Percentiles rank a stretch among this genome's conserved stretches.
Evolutionary conservation across 345 rosid genomes (phyloP).

Genomic region (Camelina neglecta): DNA sequence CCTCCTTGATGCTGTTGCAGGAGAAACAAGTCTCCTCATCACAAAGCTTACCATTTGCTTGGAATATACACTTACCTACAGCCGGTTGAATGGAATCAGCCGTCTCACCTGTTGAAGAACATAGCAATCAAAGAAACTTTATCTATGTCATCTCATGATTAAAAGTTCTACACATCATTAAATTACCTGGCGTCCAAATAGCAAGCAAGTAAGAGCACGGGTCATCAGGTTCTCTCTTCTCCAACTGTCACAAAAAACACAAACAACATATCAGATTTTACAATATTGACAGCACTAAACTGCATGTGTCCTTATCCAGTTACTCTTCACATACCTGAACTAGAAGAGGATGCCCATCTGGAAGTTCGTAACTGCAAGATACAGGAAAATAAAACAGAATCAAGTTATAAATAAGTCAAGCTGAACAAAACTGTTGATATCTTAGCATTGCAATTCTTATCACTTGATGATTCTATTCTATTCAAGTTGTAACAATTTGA

Average conservation of each 20-base stretch:
- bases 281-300: conserved; percentile 33
- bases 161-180: neutral
- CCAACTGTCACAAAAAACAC: conserved; percentile 60
- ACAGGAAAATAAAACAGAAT: conserved; percentile 5
- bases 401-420: conserved; percentile 25
- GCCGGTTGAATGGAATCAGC: conserved; percentile 72
- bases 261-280: conserved; percentile 24
- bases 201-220: conserved; percentile 89
- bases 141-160: neutral
- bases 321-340: conserved; percentile 58
- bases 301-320: conserved; percentile 18
- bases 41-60: conserved; percentile 57
- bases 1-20: conserved; percentile 73
- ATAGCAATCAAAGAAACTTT: neutral
- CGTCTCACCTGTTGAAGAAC: conserved; percentile 70
- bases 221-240: conserved; percentile 79
- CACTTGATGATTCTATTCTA: neutral
- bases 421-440: neutral
- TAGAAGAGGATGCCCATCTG: conserved; percentile 86
- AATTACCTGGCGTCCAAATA: conserved; percentile 95
- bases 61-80: conserved; percentile 59
- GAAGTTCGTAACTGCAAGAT: conserved; percentile 82
- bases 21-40: conserved; percentile 66
- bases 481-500: neutral
- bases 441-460: neutral